These are phyloP conservation scores for Perilla frutescens DNA, from an alignment of 257 asterid genomes.

Conservation along the genomic window DNA sequence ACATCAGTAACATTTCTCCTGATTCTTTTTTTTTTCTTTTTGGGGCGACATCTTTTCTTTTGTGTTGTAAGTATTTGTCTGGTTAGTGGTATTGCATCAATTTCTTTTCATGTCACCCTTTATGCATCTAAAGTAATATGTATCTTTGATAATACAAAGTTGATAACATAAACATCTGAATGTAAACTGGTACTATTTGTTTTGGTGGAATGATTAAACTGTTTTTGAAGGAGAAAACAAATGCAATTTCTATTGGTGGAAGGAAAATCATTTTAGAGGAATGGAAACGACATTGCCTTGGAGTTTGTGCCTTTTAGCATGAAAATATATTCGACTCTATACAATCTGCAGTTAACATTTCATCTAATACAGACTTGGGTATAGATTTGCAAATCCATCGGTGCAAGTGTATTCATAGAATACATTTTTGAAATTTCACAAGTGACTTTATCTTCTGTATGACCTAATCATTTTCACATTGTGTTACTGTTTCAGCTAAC, in stretches of 20 bases:
- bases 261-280: slow-evolving; percentile 9
- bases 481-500: slow-evolving; percentile 21
- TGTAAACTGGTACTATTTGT: background rate
- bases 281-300: background rate
- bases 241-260: background rate
- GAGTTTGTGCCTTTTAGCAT: slow-evolving; percentile 11
- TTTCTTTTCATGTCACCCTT: slow-evolving; percentile 13
- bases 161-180: background rate
- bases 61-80: background rate
- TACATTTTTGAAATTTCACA: background rate
- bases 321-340: background rate
- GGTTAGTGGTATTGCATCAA: slow-evolving; percentile 15
- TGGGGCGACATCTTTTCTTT: background rate
- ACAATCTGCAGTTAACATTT: slow-evolving; percentile 16
- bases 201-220: slow-evolving; percentile 1
- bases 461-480: slow-evolving; percentile 12
- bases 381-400: slow-evolving; percentile 21
- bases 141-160: slow-evolving; percentile 1
- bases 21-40: slow-evolving; percentile 5
- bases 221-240: background rate
- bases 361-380: slow-evolving; percentile 3
- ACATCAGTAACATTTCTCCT: background rate
- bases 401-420: slow-evolving; percentile 13
- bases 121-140: background rate
- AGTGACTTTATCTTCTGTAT: slow-evolving; percentile 14